Percentiles rank a stretch among this genome's conserved stretches.
These are phyloP conservation scores for Magnaporthales sp. DNA, from an alignment of 2,329 filamentous ascomycete species.

Conservation along the genomic window DNA sequence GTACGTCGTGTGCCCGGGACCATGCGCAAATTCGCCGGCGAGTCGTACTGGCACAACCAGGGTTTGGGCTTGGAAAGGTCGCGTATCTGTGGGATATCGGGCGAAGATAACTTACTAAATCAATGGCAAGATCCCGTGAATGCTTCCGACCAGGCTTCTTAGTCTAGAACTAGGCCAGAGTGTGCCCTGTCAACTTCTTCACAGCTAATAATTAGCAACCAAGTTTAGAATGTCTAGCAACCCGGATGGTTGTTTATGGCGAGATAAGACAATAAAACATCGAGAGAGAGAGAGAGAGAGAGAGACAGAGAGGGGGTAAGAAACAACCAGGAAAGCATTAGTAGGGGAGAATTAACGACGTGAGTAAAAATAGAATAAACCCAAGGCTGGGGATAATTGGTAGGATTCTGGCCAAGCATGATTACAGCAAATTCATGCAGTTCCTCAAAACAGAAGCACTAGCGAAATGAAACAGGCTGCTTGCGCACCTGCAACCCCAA, in stretches of 20 bases:
- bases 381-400: conserved; percentile 12
- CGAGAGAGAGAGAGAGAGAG: too few species aligned
- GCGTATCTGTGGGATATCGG: background rate
- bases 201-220: background rate
- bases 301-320: too few species aligned
- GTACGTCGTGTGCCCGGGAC: conserved; percentile 3
- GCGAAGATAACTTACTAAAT: background rate
- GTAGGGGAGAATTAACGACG: background rate
- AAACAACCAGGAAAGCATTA: background rate
- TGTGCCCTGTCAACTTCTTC: background rate
- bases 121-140: background rate
- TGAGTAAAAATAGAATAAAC: conserved; percentile 7
- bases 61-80: background rate
- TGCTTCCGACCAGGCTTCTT: background rate
- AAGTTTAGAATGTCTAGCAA: background rate
- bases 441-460: conserved; percentile 22
- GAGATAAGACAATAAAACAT: background rate
- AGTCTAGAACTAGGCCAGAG: background rate
- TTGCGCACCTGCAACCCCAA: conserved; percentile 13
- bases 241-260: background rate
- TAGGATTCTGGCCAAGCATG: background rate
- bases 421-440: conserved; percentile 24
- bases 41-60: conserved; percentile 4
- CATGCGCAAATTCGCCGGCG: conserved; percentile 3
- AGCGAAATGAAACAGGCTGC: conserved; percentile 27